Evolutionary conservation across 2,329 filamentous ascomycete species (phyloP), one percentile per base, ranked within the genome.

Genomic region (Sphaceloma murrayae): DNA sequence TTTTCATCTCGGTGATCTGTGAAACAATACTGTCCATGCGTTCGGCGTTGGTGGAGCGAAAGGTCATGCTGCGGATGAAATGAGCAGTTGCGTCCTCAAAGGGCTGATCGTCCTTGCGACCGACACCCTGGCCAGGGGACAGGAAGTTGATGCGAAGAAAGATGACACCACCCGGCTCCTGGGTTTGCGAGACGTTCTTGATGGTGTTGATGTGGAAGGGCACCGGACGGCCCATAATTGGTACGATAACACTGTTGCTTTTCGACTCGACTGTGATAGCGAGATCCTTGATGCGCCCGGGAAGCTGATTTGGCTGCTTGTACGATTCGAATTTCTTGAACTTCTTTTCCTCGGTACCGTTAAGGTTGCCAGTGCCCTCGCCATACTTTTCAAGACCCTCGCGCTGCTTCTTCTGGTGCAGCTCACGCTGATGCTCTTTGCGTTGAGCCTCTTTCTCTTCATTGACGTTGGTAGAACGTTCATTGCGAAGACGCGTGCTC

Each of bases 281-380:
- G 46, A 96, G 71, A 55, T 94, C 89, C 61, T 83, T 82, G 52
- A 94, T 79, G 57, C 79, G 81, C 10, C 74, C 60, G 1, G 91
- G 91, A 44, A 98, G 78, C 62, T 96, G 89, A 55, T 93, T 94
- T 62, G 96, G 91, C 49, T 89, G 79, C 71, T 96, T 98, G 69
- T 98, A 98, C 0, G 91, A 98, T 64, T 98, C 91, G 59, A 96
- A 98, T 46, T 87, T 85, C 70, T 96, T 96, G 72, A 98, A 96
- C 67, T 89, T 94, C 73, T 96, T 96, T 62, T 93, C 82, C 53
- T 91, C 82, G n/a, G 80, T 80, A 24, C 89, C 91, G 57, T 94
- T 91, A 51, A 89, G 73, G 47, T 82, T 85, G 47, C 80, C 82
- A 0, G 83, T 88, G 1, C 85, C 84, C 57, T 94, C 86, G 31